Evolutionary conservation across 352 stramenopile genomes (phyloP).

Genomic region (Phytophthora agathidicida): DNA sequence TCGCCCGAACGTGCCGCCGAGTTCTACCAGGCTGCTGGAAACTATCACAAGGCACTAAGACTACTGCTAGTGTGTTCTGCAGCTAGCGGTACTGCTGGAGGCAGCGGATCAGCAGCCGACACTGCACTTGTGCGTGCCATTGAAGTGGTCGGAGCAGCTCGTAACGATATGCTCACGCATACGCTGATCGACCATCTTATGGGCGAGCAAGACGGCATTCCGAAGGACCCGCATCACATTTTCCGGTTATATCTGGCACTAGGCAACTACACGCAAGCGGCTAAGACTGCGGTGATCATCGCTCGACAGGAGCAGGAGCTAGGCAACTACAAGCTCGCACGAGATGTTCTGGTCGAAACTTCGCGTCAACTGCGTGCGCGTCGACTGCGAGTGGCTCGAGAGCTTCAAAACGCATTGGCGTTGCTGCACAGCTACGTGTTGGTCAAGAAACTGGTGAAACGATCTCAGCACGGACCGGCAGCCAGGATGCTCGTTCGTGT

Average conservation of each 20-base stretch:
- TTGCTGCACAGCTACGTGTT: slow-evolving; percentile 95
- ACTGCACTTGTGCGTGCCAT: slow-evolving; percentile 89
- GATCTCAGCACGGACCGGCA: slow-evolving; percentile 84
- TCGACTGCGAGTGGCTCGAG: slow-evolving; percentile 88
- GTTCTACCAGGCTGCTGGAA: slow-evolving; percentile 90
- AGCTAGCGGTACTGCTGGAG: slow-evolving; percentile 9
- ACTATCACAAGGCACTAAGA: slow-evolving; percentile 91
- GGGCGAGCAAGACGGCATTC: slow-evolving; percentile 93
- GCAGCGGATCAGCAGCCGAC: slow-evolving; percentile 58
- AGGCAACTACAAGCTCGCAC: slow-evolving; percentile 93
- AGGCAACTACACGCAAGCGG: slow-evolving; percentile 93
- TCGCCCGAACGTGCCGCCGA: slow-evolving; percentile 79
- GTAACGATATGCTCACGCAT: slow-evolving; percentile 95
- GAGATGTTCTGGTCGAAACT: slow-evolving; percentile 92
- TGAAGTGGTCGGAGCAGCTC: slow-evolving; percentile 92
- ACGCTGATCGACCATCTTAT: slow-evolving; percentile 96
- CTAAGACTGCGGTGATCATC: slow-evolving; percentile 95
- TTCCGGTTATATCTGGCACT: slow-evolving; percentile 95
- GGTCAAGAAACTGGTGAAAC: slow-evolving; percentile 93
- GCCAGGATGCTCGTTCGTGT: slow-evolving; percentile 92
- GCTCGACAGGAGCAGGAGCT: slow-evolving; percentile 93
- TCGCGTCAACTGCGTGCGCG: slow-evolving; percentile 87
- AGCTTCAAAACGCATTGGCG: slow-evolving; percentile 85
- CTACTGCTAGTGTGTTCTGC: slow-evolving; percentile 87
- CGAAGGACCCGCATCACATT: slow-evolving; percentile 95